A percentile compares a stretch with the other conserved stretches of the same genome.
These are phyloP conservation scores for Hymenoscyphus linearis DNA, from an alignment of 2,329 filamentous ascomycete species.

Conservation along the genomic window DNA sequence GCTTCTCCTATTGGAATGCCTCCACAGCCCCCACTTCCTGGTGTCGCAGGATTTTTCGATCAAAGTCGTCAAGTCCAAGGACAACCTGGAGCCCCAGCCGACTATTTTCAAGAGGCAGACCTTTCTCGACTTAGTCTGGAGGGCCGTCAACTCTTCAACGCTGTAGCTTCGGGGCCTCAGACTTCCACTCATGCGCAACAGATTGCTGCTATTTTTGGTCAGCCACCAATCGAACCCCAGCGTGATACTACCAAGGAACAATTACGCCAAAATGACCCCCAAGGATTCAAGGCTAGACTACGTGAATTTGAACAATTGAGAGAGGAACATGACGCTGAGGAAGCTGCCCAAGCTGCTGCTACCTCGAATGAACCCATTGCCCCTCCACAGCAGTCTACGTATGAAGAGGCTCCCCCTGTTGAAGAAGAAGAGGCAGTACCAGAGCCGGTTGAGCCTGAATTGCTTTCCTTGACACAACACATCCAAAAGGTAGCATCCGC, in stretches of 20 bases:
- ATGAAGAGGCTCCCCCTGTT: slow-evolving; percentile 16
- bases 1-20: slow-evolving; percentile 67
- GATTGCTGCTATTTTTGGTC: slow-evolving; percentile 27
- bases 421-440: slow-evolving; percentile 29
- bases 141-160: slow-evolving; percentile 17
- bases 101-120: slow-evolving; percentile 65
- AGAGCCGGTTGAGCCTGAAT: slow-evolving; percentile 37
- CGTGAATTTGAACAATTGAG: slow-evolving; percentile 78
- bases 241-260: slow-evolving; percentile 54
- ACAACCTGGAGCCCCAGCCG: slow-evolving; percentile 39
- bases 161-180: slow-evolving; percentile 17
- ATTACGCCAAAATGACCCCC: slow-evolving; percentile 54
- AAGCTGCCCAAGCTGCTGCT: slow-evolving; percentile 26
- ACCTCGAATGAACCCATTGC: slow-evolving; percentile 33
- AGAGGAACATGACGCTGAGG: slow-evolving; percentile 61
- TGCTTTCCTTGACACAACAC: slow-evolving; percentile 73
- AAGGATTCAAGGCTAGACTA: slow-evolving; percentile 60
- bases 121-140: slow-evolving; percentile 61
- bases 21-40: slow-evolving; percentile 45
- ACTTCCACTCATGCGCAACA: slow-evolving; percentile 27
- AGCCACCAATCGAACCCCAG: slow-evolving; percentile 23
- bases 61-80: slow-evolving; percentile 39
- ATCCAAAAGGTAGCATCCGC: slow-evolving; percentile 68
- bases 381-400: slow-evolving; percentile 22
- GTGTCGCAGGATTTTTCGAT: slow-evolving; percentile 67